Evolutionary conservation across 805 yeast species (phyloP), one percentile per base, ranked within the genome.

Genomic region (Ogataea neopini): DNA sequence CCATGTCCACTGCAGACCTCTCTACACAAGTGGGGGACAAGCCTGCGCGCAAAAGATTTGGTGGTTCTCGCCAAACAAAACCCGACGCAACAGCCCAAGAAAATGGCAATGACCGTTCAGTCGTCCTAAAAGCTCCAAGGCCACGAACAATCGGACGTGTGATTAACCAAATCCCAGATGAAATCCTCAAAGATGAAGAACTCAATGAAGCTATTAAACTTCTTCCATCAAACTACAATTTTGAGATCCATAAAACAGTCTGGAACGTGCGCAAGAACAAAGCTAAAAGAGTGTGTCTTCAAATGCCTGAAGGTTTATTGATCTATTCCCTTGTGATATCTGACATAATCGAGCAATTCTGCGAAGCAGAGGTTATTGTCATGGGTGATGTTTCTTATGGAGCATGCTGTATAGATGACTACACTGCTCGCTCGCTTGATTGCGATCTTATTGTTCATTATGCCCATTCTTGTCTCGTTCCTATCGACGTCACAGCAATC

Each of bases 381-480:
- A 94, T 94, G 99, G 99, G 99, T 2, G 99, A 94, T 66, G 99
- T 94, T 0, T 88, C 97, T 0, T 94, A 94, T 61, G 99, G 99
- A 36, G 99, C 99, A 0, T 94, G 99, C 64, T 94, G 99, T 69
- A 90, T 94, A 39, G 99, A 94, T 64, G 99, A 94, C 62, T 94
- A 76, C 63, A 91, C 99, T 0, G 99, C 99, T 1, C 74, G 91
- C 53, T 83, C 98, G 0, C 68, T 94, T 22, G 96, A 87, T 41
- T 94, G 99, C 69, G 99, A 94, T 62, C 86, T 91, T 60, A 83
- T 94, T 50, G 89, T 92, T 11, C 99, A 94, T 68, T 94, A 94
- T 67, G 99, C 99, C 1, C 99, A 94, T 65, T 89, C 96, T 6
- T 94, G 99, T 68, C 73, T 94, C 39, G 97, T 94, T 1, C 99